phyloP scores from a whole-genome alignment of 2,329 filamentous ascomycete genomes.

The Beauveria caledonica region DNA sequence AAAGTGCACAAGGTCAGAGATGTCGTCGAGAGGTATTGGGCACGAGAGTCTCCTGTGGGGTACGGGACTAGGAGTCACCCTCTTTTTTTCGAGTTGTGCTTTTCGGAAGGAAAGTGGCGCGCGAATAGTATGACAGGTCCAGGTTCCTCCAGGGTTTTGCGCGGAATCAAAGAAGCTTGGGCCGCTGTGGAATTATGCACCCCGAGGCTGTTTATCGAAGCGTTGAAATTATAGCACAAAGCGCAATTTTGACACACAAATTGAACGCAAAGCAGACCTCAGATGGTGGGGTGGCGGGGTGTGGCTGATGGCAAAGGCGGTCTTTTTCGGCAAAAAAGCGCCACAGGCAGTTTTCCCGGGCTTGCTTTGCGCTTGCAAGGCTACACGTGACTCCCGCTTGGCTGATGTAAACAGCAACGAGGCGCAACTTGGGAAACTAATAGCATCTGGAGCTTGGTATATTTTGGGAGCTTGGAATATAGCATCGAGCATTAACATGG shows the following conservation, averaged over 20 bases:
- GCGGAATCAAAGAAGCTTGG: neutral
- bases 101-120: neutral
- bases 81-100: constrained; percentile 1
- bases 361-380: constrained; percentile 6
- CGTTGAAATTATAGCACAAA: constrained; percentile 7
- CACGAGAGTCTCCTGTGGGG: constrained; percentile 9
- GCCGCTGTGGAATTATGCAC: neutral
- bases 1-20: neutral
- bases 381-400: constrained; percentile 29
- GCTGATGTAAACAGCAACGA: constrained; percentile 27
- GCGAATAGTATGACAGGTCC: neutral
- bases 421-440: neutral
- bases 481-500: constrained; percentile 26
- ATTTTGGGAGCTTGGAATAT: constrained; percentile 12
- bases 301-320: constrained; percentile 25
- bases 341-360: neutral
- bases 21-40: constrained; percentile 12
- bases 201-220: neutral
- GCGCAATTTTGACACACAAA: constrained; percentile 36
- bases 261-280: constrained; percentile 23
- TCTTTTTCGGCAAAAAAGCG: constrained; percentile 24
- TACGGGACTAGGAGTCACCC: constrained; percentile 9
- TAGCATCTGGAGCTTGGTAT: neutral
- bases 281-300: constrained; percentile 34
- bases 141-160: constrained; percentile 12